These are phyloP conservation scores for Kwoniella sp. DNA, from an alignment of 768 basidiomycete species.

Conservation along the genomic window DNA sequence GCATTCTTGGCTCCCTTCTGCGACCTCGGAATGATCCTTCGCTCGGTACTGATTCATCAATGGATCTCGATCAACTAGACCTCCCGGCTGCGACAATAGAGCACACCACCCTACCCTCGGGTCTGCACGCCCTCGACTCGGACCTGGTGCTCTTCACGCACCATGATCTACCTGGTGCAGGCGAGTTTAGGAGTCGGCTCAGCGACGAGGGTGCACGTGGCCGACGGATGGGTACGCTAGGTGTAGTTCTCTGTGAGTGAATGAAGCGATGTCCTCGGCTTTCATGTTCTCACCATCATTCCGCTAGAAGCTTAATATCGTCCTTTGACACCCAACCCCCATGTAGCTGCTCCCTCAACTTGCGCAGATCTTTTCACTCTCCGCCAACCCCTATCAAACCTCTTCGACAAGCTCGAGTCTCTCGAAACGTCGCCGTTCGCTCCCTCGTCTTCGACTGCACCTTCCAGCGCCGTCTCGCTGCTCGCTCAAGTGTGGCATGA, in stretches of 20 bases:
- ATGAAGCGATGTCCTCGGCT: not conserved
- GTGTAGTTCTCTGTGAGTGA: constrained; percentile 44
- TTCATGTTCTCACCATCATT: not conserved
- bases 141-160: constrained; percentile 47
- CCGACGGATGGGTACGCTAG: constrained; percentile 52
- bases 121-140: constrained; percentile 43
- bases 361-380: constrained; percentile 30
- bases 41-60: no score
- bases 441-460: constrained; percentile 15
- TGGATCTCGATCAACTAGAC: no score
- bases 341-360: constrained; percentile 1
- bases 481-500: constrained; percentile 26
- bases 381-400: constrained; percentile 16
- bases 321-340: not conserved
- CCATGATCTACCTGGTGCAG: constrained; percentile 22
- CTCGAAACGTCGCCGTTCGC: constrained; percentile 21
- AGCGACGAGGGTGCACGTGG: constrained; percentile 40
- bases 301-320: no score
- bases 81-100: constrained; percentile 37
- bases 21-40: no score
- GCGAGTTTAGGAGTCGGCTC: constrained; percentile 42
- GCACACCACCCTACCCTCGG: constrained; percentile 48
- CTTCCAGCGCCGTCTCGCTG: constrained; percentile 13
- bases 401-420: constrained; percentile 38
- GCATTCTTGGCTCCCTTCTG: no score